phyloP scores from a whole-genome alignment of 192 early-diverging fungal species.

The Spinellus fusiger region DNA sequence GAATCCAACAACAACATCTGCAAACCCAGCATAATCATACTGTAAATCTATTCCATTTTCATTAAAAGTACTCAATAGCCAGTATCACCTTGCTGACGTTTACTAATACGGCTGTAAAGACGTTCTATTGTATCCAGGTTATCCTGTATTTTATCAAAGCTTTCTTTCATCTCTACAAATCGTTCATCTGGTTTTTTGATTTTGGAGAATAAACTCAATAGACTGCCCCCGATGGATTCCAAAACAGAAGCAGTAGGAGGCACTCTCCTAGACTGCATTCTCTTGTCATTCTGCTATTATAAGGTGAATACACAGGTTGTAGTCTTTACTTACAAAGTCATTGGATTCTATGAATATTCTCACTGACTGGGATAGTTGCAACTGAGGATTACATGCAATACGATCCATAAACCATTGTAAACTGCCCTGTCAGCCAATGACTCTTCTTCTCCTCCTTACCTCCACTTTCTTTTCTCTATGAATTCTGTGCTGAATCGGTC shows the following conservation, averaged over 20 bases:
- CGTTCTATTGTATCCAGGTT: constrained; percentile 84
- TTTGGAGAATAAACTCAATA: constrained; percentile 88
- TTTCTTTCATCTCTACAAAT: constrained; percentile 80
- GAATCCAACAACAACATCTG: constrained; percentile 66
- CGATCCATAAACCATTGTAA: constrained; percentile 85
- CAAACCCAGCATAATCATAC: constrained; percentile 74
- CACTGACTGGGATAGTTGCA: constrained; percentile 64
- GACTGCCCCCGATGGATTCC: constrained; percentile 76
- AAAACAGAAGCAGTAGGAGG: constrained; percentile 53
- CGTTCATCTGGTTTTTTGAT: constrained; percentile 82
- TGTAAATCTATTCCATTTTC: constrained; percentile 56
- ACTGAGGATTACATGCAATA: constrained; percentile 71
- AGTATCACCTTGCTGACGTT: constrained; percentile 58
- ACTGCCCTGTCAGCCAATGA: constrained; percentile 21
- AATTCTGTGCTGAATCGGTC: constrained; percentile 92
- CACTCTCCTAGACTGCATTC: constrained; percentile 33
- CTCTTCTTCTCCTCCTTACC: constrained; percentile 14
- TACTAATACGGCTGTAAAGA: constrained; percentile 67
- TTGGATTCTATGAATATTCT: constrained; percentile 79
- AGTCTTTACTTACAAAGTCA: constrained; percentile 53
- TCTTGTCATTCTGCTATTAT: constrained; percentile 42
- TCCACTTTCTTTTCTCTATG: constrained; percentile 69
- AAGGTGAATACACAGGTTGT: not conserved
- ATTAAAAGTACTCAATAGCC: not conserved
- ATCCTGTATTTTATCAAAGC: constrained; percentile 77